Percentiles rank a stretch among this genome's conserved stretches.
These are phyloP conservation scores for Cutaneotrichosporon sp. DNA, from an alignment of 1,284 basidiomycete species.

Conservation along the genomic window DNA sequence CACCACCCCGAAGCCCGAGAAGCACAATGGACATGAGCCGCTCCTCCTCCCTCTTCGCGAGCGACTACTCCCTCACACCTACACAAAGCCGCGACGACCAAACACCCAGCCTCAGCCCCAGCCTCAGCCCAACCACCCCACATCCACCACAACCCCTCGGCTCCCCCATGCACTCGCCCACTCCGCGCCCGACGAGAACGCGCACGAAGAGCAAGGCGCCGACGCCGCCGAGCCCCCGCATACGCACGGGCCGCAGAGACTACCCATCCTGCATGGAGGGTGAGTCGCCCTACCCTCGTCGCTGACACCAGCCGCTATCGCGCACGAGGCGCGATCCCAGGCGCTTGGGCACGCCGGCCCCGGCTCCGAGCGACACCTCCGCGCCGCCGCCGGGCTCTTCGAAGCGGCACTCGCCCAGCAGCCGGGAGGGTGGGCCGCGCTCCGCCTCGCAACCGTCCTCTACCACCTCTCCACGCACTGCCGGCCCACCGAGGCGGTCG, in stretches of 20 bases:
- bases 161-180: neutral
- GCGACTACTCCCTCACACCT: constrained; percentile 1
- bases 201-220: neutral
- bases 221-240: neutral
- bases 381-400: constrained; percentile 45
- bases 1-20: neutral
- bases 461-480: constrained; percentile 43
- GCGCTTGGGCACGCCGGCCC: constrained; percentile 42
- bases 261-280: constrained; percentile 43
- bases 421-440: constrained; percentile 35
- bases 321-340: constrained; percentile 45
- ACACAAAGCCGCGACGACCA: neutral
- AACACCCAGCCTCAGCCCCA: neutral
- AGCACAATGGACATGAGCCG: neutral
- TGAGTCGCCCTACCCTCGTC: constrained; percentile 26
- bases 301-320: constrained; percentile 34
- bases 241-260: neutral
- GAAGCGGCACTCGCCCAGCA: constrained; percentile 33
- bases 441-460: constrained; percentile 42
- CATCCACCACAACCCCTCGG: neutral
- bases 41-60: neutral
- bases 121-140: neutral
- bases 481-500: constrained; percentile 30
- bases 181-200: neutral
- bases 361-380: constrained; percentile 48